Evolutionary conservation across 305 asterid genomes (phyloP).

Genomic region (Fraxinus xanthoxyloides): DNA sequence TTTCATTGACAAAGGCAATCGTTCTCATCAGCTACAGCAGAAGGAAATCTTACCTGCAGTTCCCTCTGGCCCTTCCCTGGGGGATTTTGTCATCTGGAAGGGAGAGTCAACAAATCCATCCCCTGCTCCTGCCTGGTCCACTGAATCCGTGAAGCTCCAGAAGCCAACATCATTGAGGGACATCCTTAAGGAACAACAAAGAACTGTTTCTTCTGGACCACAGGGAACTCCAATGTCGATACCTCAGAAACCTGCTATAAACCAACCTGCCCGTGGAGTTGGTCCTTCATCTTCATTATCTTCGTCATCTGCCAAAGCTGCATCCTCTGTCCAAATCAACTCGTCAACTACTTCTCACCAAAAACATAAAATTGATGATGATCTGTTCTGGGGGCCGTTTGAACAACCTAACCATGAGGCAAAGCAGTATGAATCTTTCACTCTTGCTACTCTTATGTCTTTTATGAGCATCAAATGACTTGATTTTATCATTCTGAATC

Average conservation of each 20-base stretch:
- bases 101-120: slow-evolving; percentile 61
- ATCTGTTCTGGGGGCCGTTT: slow-evolving; percentile 79
- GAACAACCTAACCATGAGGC: slow-evolving; percentile 65
- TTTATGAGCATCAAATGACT: background rate
- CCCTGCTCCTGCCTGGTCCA: slow-evolving; percentile 74
- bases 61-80: slow-evolving; percentile 80
- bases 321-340: slow-evolving; percentile 43
- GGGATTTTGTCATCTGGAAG: slow-evolving; percentile 83
- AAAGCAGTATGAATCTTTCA: slow-evolving; percentile 46
- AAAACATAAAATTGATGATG: slow-evolving; percentile 63
- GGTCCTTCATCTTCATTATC: slow-evolving; percentile 30
- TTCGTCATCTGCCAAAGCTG: slow-evolving; percentile 50
- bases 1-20: slow-evolving; percentile 54
- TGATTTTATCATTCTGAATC: background rate
- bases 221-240: slow-evolving; percentile 43
- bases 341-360: slow-evolving; percentile 31
- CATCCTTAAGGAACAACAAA: slow-evolving; percentile 75
- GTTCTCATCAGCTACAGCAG: slow-evolving; percentile 45
- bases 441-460: background rate
- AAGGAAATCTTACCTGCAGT: slow-evolving; percentile 58
- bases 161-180: slow-evolving; percentile 74
- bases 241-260: slow-evolving; percentile 50
- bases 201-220: slow-evolving; percentile 41
- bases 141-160: slow-evolving; percentile 54
- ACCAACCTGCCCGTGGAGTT: slow-evolving; percentile 47